Evolutionary conservation across 352 stramenopile species (phyloP).

Genomic region (Thalassiosira sp.): DNA sequence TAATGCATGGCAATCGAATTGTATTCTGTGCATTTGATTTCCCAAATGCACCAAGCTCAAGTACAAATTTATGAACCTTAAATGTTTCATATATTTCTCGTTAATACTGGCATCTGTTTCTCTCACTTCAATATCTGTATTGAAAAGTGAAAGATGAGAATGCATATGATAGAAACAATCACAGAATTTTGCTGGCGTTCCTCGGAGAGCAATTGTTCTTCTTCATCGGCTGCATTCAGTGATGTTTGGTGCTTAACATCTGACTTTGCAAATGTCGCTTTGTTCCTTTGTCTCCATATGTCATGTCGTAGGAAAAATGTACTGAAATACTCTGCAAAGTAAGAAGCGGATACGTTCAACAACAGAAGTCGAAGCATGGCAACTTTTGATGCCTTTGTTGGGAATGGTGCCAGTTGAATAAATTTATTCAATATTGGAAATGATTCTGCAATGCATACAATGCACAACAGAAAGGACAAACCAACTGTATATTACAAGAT

Average conservation of each 20-base stretch:
- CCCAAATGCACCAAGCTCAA: too few species aligned
- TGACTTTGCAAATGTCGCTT: not conserved
- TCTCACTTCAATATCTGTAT: slow-evolving; percentile 18
- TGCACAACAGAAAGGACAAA: slow-evolving; percentile 35
- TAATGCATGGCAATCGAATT: too few species aligned
- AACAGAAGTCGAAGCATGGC: slow-evolving; percentile 45
- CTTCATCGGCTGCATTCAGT: slow-evolving; percentile 41
- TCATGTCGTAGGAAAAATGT: slow-evolving; percentile 33
- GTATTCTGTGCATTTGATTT: too few species aligned
- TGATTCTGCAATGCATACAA: slow-evolving; percentile 43
- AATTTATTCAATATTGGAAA: slow-evolving; percentile 52
- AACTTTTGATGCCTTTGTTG: slow-evolving; percentile 40
- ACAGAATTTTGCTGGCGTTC: slow-evolving; percentile 47
- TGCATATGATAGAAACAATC: slow-evolving; percentile 17
- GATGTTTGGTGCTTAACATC: not conserved
- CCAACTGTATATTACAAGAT: slow-evolving; percentile 7
- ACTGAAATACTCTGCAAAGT: slow-evolving; percentile 38
- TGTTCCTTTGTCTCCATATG: slow-evolving; percentile 37
- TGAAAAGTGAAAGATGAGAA: slow-evolving; percentile 8
- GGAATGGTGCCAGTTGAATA: slow-evolving; percentile 51
- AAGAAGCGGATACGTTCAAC: slow-evolving; percentile 23
- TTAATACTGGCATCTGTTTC: too few species aligned
- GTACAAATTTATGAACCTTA: too few species aligned
- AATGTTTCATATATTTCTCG: too few species aligned
- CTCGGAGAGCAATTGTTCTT: slow-evolving; percentile 54